Conservation (phyloP, 2,329 filamentous ascomycete genomes). For the Lasiodiplodia citricola region DNA sequence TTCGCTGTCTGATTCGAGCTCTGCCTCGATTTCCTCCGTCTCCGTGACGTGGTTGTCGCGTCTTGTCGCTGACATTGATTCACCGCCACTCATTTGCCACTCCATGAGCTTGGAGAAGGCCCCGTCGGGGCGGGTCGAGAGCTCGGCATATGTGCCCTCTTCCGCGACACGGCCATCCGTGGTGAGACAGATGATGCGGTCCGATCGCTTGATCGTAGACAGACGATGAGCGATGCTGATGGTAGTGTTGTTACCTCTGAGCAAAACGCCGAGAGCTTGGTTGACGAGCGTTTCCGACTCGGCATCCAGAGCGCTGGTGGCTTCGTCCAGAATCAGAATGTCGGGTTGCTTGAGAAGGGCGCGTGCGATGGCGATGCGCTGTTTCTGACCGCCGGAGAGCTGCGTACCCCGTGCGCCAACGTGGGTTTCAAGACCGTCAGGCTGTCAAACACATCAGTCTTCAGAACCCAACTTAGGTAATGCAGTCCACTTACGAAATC, state of each 20-base stretch:
- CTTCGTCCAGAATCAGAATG: slow-evolving; percentile 93
- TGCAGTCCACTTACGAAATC: slow-evolving; percentile 70
- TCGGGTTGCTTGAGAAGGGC: slow-evolving; percentile 95
- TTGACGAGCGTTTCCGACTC: slow-evolving; percentile 98
- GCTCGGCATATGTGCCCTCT: slow-evolving; percentile 79
- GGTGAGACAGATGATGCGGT: slow-evolving; percentile 90
- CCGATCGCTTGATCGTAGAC: slow-evolving; percentile 94
- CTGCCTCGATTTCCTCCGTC: slow-evolving; percentile 57
- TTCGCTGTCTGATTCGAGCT: slow-evolving; percentile 43
- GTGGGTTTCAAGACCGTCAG: slow-evolving; percentile 91
- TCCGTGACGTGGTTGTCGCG: slow-evolving; percentile 48
- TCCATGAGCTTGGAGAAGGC: slow-evolving; percentile 97
- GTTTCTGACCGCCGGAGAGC: slow-evolving; percentile 94
- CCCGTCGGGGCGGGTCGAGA: slow-evolving; percentile 74
- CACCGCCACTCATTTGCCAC: slow-evolving; percentile 93
- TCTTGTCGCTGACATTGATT: slow-evolving; percentile 46
- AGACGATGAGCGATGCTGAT: slow-evolving; percentile 97
- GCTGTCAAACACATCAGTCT: slow-evolving; percentile 50
- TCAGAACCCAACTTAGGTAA: slow-evolving; percentile 9
- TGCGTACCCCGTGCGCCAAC: slow-evolving; percentile 93
- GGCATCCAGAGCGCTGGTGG: slow-evolving; percentile 92
- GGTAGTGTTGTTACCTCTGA: slow-evolving; percentile 89
- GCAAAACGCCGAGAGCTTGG: slow-evolving; percentile 78
- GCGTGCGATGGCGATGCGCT: slow-evolving; percentile 94
- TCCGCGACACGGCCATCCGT: slow-evolving; percentile 89